Evolutionary conservation across 2,329 filamentous ascomycete genomes (phyloP), one percentile per base, ranked within the genome.

Genomic region (Xylaria arbuscula): DNA sequence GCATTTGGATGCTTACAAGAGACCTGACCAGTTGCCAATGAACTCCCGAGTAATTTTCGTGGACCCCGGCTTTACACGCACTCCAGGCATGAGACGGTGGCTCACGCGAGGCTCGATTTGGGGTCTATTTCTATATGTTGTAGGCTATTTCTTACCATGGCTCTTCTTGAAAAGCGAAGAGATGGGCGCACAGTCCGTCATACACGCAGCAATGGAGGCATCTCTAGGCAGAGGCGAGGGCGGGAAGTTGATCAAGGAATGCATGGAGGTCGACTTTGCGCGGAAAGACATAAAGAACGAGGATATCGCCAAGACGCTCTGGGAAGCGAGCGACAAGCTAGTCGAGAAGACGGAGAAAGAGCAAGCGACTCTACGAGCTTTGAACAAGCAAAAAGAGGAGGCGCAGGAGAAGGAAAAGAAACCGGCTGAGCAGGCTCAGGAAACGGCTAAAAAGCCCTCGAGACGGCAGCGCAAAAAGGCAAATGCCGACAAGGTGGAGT

Each of bases 1-100:
- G 78, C 95, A 98, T 78, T 85, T 99, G 55, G 90, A 94, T 72
- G 83, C 90, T 1, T 97, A 97, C 80, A 88, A 92, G 76, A 87
- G 96, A 28, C 93, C 94, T 0, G 96, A 99, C 78, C 88, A 91
- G 70, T 84, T 92, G 56, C 93, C 93, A 0, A 91, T 90, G 83
- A 97, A 93, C 73, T 87, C 94, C 3, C 89, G 93, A 40, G 93
- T 98, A 54, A 84, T 97, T 58, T 87, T 97, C 67, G 93, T 94
- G 1, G 95, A 99, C 75, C 96, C 96, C 0, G 95, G 96, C 22
- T 88, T 91, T 72, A 88, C 90, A 28, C 89, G 96, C 61, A 98
- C 95, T 9, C 93, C 94, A 0, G 94, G 96, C 1, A 97, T 91
- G 81, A 88, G 93, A 53, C 87, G 94, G 66, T 98, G 94, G 91